Base-by-base conservation (phyloP, 352 stramenopile genomes). In the Globisporangium cystogenes region DNA sequence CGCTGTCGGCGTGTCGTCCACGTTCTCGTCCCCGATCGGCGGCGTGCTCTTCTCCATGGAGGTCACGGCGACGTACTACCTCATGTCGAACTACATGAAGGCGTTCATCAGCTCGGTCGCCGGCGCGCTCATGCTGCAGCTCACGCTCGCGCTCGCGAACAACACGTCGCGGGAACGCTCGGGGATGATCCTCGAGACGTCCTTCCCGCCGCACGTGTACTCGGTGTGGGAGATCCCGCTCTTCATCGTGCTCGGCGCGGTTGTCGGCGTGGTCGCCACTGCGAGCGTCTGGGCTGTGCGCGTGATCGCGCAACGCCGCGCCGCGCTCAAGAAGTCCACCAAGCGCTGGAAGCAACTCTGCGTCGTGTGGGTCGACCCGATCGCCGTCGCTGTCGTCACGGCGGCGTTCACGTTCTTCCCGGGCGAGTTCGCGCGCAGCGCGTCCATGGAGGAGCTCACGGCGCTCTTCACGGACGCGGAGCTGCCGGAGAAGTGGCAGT, bases 11-110 rank as follows among this genome's bases (percentile, higher is more conserved):
- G 90, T 98, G 16, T 86, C 92, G 23, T 94, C 90, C 20, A 87
- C 91, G 2, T 98, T 98, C 68, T 96, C 90, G 4, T 92, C 94
- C 0, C 89, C 93, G 11, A 96, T 98, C 24, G 94, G 93, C 18
- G 93, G 92, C 12, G 95, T 98, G 16, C 70, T 98, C 24, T 98
- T 98, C 68, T 96, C 81, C 1, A 96, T 98, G 62, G 94, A 98
- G 53, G 91, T 98, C 29, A 94, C 84, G 0, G 74, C 82, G 18
- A 93, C 86, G 10, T 96, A 93, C 64, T 94, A 93, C 51, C 67
- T 94, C 55, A 90, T 91, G 57, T 90, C 79, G 52, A 95, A 95
- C 68, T 96, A 95, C 70, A 90, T 90, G 60, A 92, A 92, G 64
- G 81, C 78, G 4, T 96, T 96, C 59, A 82, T 96, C 52, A 88